Evolutionary conservation across 2,329 filamentous ascomycete species (phyloP).

Genomic region (Trichoderma polysporum): DNA sequence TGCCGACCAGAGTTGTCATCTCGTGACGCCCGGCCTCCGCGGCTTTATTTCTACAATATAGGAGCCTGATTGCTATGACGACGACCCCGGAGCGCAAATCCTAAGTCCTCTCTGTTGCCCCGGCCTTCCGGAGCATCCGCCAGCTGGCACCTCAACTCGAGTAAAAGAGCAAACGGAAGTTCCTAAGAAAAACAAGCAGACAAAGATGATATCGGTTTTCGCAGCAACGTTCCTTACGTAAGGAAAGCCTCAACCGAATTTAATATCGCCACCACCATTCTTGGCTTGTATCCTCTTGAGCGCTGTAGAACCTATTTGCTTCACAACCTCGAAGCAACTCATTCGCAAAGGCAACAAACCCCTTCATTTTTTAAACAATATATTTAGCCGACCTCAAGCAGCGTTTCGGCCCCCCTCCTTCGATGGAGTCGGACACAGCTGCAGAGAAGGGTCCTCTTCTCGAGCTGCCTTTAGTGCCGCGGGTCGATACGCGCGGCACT

Average conservation of each 20-base stretch:
- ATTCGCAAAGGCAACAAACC: background rate
- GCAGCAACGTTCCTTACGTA: slow-evolving; percentile 10
- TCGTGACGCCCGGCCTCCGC: background rate
- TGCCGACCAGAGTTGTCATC: background rate
- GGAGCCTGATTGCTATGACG: background rate
- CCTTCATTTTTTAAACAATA: background rate
- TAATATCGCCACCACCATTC: background rate
- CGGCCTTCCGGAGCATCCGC: slow-evolving; percentile 11
- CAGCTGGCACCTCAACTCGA: slow-evolving; percentile 2
- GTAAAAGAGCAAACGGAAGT: background rate
- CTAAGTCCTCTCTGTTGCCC: slow-evolving; percentile 5
- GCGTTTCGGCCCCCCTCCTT: background rate
- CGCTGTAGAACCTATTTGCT: background rate
- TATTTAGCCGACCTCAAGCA: background rate
- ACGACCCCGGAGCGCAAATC: background rate
- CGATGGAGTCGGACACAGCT: background rate
- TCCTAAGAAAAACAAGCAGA: background rate
- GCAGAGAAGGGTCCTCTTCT: background rate
- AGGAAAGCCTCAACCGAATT: background rate
- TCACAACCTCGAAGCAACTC: background rate
- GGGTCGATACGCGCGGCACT: background rate
- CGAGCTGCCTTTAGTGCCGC: background rate
- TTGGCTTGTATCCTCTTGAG: background rate
- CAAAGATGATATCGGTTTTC: background rate
- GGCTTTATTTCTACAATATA: background rate